Percentiles rank a stretch among this genome's conserved stretches.
Conservation (phyloP, 2,329 filamentous ascomycete species). For the Botrytis medusae region DNA sequence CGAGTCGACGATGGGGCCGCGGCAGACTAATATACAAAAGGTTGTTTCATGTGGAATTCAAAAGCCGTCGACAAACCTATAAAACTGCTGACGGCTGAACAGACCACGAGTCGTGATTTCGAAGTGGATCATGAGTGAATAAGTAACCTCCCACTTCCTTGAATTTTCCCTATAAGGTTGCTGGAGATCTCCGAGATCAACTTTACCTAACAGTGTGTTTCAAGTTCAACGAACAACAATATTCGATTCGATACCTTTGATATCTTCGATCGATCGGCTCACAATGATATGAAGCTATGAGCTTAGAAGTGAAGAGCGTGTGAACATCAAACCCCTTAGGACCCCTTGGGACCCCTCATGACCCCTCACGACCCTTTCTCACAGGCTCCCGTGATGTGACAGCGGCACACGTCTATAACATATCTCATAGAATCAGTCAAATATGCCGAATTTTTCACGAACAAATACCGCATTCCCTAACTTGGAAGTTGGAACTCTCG, state of each 20-base stretch:
- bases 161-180: not conserved
- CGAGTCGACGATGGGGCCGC: not conserved
- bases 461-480: not conserved
- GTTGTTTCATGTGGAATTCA: not conserved
- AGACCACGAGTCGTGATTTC: not conserved
- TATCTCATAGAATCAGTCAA: not conserved
- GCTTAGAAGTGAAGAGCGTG: not conserved
- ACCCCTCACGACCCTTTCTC: not conserved
- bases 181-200: conserved; percentile 8
- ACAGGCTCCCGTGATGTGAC: not conserved
- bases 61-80: not conserved
- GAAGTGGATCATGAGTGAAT: not conserved
- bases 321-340: not conserved
- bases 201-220: not conserved
- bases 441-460: not conserved
- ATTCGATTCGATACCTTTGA: not conserved
- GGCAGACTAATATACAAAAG: not conserved
- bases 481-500: conserved; percentile 3
- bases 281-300: not conserved
- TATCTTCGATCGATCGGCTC: not conserved
- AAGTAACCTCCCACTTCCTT: not conserved
- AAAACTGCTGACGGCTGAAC: not conserved
- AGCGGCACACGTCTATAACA: not conserved
- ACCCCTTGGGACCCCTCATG: not conserved
- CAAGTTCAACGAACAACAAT: not conserved